Percentiles rank a stretch among this genome's conserved stretches.
phyloP scores from a whole-genome alignment of 805 yeast species.

The Hanseniaspora guilliermondii region DNA sequence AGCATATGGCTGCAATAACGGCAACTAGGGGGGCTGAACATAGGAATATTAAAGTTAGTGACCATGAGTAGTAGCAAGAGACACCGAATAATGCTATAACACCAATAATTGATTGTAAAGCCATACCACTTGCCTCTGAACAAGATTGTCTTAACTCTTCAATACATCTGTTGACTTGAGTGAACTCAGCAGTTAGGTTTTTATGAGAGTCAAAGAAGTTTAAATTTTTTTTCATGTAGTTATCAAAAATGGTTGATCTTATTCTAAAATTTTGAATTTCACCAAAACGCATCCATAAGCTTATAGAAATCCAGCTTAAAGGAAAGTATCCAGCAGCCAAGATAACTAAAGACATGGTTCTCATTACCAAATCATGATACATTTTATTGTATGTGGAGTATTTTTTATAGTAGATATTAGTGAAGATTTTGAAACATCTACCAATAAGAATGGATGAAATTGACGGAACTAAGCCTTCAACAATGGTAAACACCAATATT shows the following conservation, averaged over 20 bases:
- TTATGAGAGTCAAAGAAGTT: conserved; percentile 53
- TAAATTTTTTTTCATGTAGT: conserved; percentile 34
- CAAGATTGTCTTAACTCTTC: conserved; percentile 61
- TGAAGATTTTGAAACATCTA: conserved; percentile 39
- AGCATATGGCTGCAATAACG: conserved; percentile 36
- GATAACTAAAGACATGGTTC: conserved; percentile 33
- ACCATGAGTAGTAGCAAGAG: conserved; percentile 73
- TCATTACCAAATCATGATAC: conserved; percentile 29
- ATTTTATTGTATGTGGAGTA: conserved; percentile 26
- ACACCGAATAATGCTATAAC: conserved; percentile 44
- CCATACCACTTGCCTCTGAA: conserved; percentile 51
- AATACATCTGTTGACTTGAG: conserved; percentile 56
- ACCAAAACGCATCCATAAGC: conserved; percentile 57
- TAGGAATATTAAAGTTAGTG: conserved; percentile 64
- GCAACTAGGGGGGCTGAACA: conserved; percentile 61
- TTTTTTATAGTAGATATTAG: conserved; percentile 26
- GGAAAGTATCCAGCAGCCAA: conserved; percentile 38
- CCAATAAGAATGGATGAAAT: conserved; percentile 56
- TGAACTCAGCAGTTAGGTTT: conserved; percentile 48
- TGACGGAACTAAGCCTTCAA: conserved; percentile 49
- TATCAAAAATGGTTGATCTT: conserved; percentile 34
- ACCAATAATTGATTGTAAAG: conserved; percentile 43
- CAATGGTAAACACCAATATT: conserved; percentile 31
- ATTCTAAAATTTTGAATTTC: conserved; percentile 54
- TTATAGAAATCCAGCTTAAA: conserved; percentile 42